Evolutionary conservation across 2,329 filamentous ascomycete species (phyloP).

Genomic region (Orbilia javanica): DNA sequence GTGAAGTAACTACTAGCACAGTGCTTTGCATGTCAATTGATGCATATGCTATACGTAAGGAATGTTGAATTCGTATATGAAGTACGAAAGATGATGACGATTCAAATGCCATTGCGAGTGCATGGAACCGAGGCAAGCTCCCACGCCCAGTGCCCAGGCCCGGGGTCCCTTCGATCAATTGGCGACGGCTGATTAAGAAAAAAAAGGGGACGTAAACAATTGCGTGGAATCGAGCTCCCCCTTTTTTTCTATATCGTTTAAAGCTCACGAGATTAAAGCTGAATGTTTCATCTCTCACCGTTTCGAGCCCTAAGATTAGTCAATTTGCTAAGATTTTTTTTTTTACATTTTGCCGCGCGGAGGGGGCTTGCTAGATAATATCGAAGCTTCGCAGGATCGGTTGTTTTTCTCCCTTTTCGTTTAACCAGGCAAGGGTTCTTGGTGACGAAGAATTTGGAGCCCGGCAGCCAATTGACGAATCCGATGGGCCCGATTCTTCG

Average conservation of each 20-base stretch:
- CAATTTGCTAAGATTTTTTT: too few relatives aligned
- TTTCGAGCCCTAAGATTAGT: slow-evolving; percentile 20
- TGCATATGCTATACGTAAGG: neutral
- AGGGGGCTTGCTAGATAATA: neutral
- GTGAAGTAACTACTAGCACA: neutral
- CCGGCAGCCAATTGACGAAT: slow-evolving; percentile 46
- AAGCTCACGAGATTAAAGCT: neutral
- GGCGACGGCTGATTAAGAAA: slow-evolving; percentile 18
- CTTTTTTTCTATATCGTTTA: slow-evolving; percentile 7
- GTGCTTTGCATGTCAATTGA: neutral
- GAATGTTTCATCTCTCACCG: slow-evolving; percentile 9
- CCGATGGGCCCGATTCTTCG: neutral
- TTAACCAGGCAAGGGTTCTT: neutral
- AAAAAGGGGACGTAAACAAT: slow-evolving; percentile 8
- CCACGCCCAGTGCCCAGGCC: slow-evolving; percentile 8
- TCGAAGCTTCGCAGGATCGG: neutral
- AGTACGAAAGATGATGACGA: slow-evolving; percentile 16
- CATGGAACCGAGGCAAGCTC: slow-evolving; percentile 1
- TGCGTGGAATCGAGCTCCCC: slow-evolving; percentile 4
- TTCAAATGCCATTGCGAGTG: neutral
- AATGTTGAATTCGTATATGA: neutral
- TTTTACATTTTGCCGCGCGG: slow-evolving; percentile 20
- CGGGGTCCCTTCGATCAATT: neutral
- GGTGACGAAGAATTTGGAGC: neutral
- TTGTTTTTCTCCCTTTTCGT: slow-evolving; percentile 16